Percentiles rank a stretch among this genome's conserved stretches.
Conservation (phyloP, 176 grass and related monocot genomes). For the Alopecurus myosuroides region DNA sequence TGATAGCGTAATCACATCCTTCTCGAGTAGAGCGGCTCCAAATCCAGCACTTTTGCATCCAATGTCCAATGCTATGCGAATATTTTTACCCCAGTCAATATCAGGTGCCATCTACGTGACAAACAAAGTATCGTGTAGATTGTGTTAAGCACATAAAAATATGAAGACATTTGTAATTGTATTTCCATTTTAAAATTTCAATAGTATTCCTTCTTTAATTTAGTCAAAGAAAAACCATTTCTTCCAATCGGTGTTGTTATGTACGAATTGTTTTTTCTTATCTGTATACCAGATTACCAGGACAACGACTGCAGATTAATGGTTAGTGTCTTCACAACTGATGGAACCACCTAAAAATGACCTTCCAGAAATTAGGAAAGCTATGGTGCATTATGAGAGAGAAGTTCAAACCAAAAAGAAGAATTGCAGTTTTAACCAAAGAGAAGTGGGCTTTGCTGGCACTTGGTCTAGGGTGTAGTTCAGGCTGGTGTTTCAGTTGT, state of each 20-base stretch:
- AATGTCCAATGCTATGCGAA: constrained; percentile 75
- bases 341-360: not conserved
- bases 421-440: no score
- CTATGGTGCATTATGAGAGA: not conserved
- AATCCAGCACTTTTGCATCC: constrained; percentile 71
- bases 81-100: constrained; percentile 98
- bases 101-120: constrained; percentile 82
- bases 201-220: not conserved
- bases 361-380: not conserved
- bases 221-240: not conserved
- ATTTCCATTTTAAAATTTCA: not conserved
- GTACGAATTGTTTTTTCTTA: not conserved
- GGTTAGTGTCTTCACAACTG: not conserved
- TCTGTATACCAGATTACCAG: not conserved
- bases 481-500: no score
- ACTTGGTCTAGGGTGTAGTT: no score
- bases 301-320: not conserved
- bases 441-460: no score
- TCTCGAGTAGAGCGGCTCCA: constrained; percentile 61
- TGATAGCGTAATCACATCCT: constrained; percentile 69
- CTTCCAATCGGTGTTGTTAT: not conserved
- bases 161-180: not conserved
- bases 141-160: constrained; percentile 9
- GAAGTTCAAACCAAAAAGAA: not conserved
- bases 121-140: constrained; percentile 30